These are phyloP conservation scores for Fusarium multiceps DNA, from an alignment of 2,329 filamentous ascomycete species.

Conservation along the genomic window DNA sequence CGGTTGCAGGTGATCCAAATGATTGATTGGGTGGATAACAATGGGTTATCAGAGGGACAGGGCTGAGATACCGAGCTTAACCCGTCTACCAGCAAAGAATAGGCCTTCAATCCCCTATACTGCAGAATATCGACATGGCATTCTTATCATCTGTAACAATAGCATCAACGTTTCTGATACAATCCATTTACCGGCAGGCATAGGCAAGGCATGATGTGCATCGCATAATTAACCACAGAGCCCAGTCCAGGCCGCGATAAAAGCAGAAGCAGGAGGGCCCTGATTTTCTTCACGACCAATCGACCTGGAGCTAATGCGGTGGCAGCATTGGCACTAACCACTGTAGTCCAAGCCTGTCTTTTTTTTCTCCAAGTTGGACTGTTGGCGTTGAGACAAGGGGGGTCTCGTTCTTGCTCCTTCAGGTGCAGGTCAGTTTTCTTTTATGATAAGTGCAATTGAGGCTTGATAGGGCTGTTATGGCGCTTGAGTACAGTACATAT, in stretches of 20 bases:
- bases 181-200: background rate
- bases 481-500: background rate
- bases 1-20: background rate
- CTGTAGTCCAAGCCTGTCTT: background rate
- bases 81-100: background rate
- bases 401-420: background rate
- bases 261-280: background rate
- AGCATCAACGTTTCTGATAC: background rate
- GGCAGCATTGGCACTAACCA: slow-evolving; percentile 31
- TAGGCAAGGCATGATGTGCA: background rate
- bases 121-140: background rate
- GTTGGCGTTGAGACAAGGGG: slow-evolving; percentile 33
- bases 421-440: background rate
- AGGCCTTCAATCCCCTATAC: background rate
- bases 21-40: background rate
- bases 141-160: background rate
- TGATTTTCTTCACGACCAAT: slow-evolving; percentile 34
- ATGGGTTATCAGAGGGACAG: slow-evolving; percentile 1
- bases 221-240: background rate
- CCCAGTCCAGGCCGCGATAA: background rate
- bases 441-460: background rate
- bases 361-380: background rate
- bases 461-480: background rate
- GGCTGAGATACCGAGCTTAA: slow-evolving; percentile 17
- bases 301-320: slow-evolving; percentile 38